Evolutionary conservation across 129 eudicot species (phyloP), one percentile per base, ranked within the genome.

Genomic region (Arctium lappa): DNA sequence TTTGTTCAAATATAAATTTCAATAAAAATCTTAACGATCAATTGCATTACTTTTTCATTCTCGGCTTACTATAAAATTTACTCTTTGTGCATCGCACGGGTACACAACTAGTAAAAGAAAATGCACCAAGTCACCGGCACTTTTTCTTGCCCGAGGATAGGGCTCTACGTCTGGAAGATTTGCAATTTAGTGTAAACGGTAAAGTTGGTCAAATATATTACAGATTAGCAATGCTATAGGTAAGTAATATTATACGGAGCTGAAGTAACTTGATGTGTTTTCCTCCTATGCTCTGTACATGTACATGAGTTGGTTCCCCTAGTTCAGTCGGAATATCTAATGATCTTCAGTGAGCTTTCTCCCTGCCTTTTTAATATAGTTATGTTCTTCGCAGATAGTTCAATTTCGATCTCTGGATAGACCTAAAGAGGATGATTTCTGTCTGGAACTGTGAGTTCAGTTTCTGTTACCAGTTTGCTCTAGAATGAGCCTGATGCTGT

Each of bases 341-440:
- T 60, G 29, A 60, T 60, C 4, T 60, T n/a, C n/a, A 60, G 8
- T 16, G 68, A 60, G 68, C 68, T 60, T 16, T 12, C 13, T 0
- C 71, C 71, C 34, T 66, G 71, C 71, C 71, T 27, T 2, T 66
- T 66, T 66, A 11, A 66, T 63, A 84, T 78, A 44, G 69, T 78
- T 60, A 3, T 73, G 48, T 75, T 9, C 42, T 78, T 82, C 66
- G 81, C 90, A 95, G 99, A 82, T 93, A 33, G 97, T 95, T 65
- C 97, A 89, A 80, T 95, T 95, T 80, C 97, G 97, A 32, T 81
- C 90, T 42, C 85, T 93, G 69, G 97, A 93, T 83, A 91, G 82
- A 79, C 99, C 99, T 16, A 95, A 93, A 88, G 99, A 95, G 85
- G 99, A 95, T 81, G 95, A 90, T 87, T 95, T 95, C 74, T 90